Percentiles rank a stretch among this genome's conserved stretches.
Conservation (phyloP, 129 eudicot species). For the Flaveria linearis region DNA sequence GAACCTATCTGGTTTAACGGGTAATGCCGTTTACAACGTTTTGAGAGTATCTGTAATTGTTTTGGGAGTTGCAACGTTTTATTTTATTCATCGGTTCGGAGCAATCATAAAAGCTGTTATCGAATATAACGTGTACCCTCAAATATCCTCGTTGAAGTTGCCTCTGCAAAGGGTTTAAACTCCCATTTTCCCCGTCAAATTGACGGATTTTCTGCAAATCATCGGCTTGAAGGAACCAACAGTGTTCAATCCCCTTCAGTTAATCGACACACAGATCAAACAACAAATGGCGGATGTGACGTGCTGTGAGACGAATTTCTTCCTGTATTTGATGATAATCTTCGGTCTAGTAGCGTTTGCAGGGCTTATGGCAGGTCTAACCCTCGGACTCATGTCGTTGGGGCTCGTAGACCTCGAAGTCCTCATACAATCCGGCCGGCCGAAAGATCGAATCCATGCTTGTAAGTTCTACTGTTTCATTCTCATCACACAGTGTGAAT, state of each 20-base stretch:
- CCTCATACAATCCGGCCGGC: conserved; percentile 88
- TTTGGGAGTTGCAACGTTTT: conserved; percentile 12
- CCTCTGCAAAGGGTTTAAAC: conserved; percentile 2
- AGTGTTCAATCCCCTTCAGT: background rate
- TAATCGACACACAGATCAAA: background rate
- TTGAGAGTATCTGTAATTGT: background rate
- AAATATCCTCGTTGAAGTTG: conserved; percentile 30
- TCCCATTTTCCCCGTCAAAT: conserved; percentile 21
- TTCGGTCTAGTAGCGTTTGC: conserved; percentile 81
- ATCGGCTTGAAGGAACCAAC: background rate
- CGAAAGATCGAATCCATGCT: conserved; percentile 84
- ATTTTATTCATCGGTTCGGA: conserved; percentile 23
- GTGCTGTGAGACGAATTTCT: conserved; percentile 64
- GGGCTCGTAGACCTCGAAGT: conserved; percentile 99
- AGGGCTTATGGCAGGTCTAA: conserved; percentile 94
- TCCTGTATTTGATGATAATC: conserved; percentile 44
- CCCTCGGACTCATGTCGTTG: conserved; percentile 94
- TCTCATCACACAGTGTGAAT: background rate
- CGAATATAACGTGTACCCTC: conserved; percentile 30
- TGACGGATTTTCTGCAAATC: conserved; percentile 25
- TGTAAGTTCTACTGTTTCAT: conserved; percentile 40
- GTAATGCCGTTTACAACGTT: too few species aligned
- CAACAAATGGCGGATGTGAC: conserved; percentile 46
- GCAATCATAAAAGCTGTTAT: conserved; percentile 8
- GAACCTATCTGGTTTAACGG: too few species aligned